Base-by-base conservation (phyloP, 1,139 yeast genomes). In the Scheffersomyces parashehatae region DNA sequence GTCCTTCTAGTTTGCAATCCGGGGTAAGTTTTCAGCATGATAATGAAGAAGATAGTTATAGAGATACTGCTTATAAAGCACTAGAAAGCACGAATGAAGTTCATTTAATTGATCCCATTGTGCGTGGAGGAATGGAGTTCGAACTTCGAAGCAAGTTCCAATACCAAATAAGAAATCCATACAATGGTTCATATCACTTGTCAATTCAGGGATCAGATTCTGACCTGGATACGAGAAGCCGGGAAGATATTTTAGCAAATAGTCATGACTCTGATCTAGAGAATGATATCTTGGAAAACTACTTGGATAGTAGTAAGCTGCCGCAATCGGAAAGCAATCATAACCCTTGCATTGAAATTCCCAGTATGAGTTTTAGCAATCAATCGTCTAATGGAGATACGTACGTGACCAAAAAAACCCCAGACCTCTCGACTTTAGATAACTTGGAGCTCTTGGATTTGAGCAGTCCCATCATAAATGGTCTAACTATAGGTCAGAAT, bases 401-500 rank as follows among this genome's bases (percentile, higher is more conserved):
- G 11, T 26, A 14, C 8, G 11, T 34, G 5, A 36, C 40, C 3
- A 36, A 36, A 43, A 41, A 24, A 28, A 45, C 51, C 9, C 52
- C 49, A 3, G 54, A 45, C 11, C 48, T 46, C 11, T 33, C 47
- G 4, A 32, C 42, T 2, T 42, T 47, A 9, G 57, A 50, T 15
- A 46, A 55, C 31, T 50, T 63, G 30, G 64, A 62, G 20, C 46
- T 66, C 4, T 67, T 53, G 46, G 75, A 68, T 37, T 49, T 65
- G 8, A 60, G 55, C 40, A 67, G 73, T 28, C 76, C 75, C 1
- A 48, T 70, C 8, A 65, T 70, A 11, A 70, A 67, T 47, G 75
- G 76, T 0, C 52, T 70, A 15, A 70, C 72, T 1, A 53, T 70
- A 14, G 75, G 75, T 0, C 55, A 57, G 13, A 64, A 60, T 45